Evolutionary conservation across 805 yeast genomes (phyloP), one percentile per base, ranked within the genome.

Genomic region (Clavispora asparagi): DNA sequence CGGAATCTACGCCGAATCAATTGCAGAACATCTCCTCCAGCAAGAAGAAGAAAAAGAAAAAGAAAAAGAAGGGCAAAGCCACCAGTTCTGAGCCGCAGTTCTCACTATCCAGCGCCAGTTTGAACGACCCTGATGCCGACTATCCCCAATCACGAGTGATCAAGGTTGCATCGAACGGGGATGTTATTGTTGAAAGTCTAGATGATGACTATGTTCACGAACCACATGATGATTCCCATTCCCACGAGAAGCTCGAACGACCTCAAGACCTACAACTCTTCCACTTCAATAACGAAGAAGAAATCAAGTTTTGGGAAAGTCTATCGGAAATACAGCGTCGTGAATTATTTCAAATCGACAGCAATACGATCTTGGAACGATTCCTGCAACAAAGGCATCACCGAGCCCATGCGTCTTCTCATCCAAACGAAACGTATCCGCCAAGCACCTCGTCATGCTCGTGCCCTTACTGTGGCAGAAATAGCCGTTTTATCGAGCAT

Each of bases 401-500:
- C 19, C 23, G 45, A 40, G 42, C 39, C 42, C 49, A 50, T 33
- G 49, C 43, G 23, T 41, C 46, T 39, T 39, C 43, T 32, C 26
- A 26, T 19, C 43, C 41, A 13, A 33, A 40, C 36, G 53, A 37
- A 29, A 40, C 39, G 7, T 17, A 36, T 35, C 26, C 41, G 41
- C 46, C 40, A 28, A 19, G 31, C 31, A 27, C n/a, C 39, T 14
- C 45, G 31, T 40, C 43, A 40, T 90, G 96, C 61, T 75, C 79
- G 47, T 91, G 97, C 61, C 69, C 82, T 4, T 81, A 81, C 16
- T 91, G 97, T 67, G 92, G 91, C 2, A 77, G 87, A 40, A 83
- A 85, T 54, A 81, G 83, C 56, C 64, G 71, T 42, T 80, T 87
- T 13, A 77, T 88, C 51, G 94, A 86, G 58, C 82, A 79, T 54